These are phyloP conservation scores for Angophora floribunda DNA, from an alignment of 345 rosid species.

Conservation along the genomic window DNA sequence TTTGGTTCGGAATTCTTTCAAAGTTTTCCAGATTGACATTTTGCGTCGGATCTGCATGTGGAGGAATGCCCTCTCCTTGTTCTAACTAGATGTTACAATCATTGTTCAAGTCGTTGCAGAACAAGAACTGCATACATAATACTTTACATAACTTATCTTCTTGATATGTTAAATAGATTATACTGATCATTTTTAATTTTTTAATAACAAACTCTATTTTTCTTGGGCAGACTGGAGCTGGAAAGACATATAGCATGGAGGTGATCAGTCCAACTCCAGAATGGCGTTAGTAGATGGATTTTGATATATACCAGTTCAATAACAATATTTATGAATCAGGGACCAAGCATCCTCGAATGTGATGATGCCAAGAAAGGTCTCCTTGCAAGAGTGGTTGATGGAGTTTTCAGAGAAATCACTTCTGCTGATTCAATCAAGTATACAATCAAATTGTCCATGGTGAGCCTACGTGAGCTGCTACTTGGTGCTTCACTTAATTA, in stretches of 20 bases:
- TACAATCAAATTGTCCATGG: constrained; percentile 74
- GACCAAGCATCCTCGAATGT: constrained; percentile 39
- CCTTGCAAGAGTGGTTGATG: constrained; percentile 64
- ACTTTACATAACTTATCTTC: not conserved
- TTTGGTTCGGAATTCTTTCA: rapidly evolving
- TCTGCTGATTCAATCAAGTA: constrained; percentile 35
- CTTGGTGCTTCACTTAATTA: not conserved
- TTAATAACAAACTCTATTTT: not conserved
- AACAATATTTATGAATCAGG: constrained; percentile 23
- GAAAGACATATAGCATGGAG: constrained; percentile 91
- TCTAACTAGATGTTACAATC: not conserved
- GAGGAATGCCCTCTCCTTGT: not conserved
- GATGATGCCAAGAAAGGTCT: constrained; percentile 62
- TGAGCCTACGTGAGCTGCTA: constrained; percentile 3
- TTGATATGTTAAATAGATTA: not conserved
- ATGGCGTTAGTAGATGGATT: not conserved
- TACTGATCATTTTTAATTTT: not conserved
- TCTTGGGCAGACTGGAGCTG: constrained; percentile 80
- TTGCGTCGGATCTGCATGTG: not conserved
- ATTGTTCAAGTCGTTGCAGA: not conserved
- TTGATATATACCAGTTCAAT: not conserved
- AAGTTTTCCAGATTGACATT: not conserved
- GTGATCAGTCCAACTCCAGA: constrained; percentile 9
- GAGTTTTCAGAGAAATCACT: constrained; percentile 40
- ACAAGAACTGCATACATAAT: not conserved